A percentile compares a stretch with the other conserved stretches of the same genome.
Conservation (phyloP, 1,139 yeast species). For the Candida sp. region DNA sequence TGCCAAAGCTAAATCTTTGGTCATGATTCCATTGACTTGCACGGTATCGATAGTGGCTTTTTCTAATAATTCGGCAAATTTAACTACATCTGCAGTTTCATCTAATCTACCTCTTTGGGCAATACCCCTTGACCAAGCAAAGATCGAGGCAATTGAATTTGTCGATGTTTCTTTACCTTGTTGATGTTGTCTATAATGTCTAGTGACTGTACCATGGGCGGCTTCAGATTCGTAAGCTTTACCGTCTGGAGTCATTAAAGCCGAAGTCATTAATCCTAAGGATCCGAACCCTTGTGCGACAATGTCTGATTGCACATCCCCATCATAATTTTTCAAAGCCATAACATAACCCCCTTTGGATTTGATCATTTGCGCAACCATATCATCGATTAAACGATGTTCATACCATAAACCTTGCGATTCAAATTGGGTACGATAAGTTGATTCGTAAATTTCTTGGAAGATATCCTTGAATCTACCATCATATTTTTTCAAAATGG, state of each 20-base stretch:
- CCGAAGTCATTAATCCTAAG: slow-evolving; percentile 81
- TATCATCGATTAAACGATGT: slow-evolving; percentile 81
- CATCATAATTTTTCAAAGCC: slow-evolving; percentile 84
- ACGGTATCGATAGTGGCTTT: slow-evolving; percentile 71
- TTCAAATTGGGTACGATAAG: slow-evolving; percentile 58
- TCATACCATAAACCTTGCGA: slow-evolving; percentile 72
- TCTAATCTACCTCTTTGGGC: slow-evolving; percentile 80
- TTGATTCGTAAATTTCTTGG: slow-evolving; percentile 58
- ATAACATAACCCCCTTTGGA: slow-evolving; percentile 81
- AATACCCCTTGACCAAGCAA: slow-evolving; percentile 85
- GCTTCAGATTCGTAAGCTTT: slow-evolving; percentile 82
- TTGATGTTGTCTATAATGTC: slow-evolving; percentile 83
- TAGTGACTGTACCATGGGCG: slow-evolving; percentile 85
- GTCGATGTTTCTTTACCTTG: slow-evolving; percentile 84
- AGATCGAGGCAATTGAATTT: slow-evolving; percentile 80
- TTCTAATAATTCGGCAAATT: slow-evolving; percentile 66
- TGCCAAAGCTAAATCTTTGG: slow-evolving; percentile 78
- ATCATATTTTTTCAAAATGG: slow-evolving; percentile 77
- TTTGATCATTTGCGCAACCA: slow-evolving; percentile 88
- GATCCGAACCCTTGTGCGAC: slow-evolving; percentile 90
- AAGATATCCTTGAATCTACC: slow-evolving; percentile 81
- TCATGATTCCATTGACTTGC: slow-evolving; percentile 71
- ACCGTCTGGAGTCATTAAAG: slow-evolving; percentile 82
- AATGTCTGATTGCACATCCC: slow-evolving; percentile 83
- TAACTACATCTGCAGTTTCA: slow-evolving; percentile 64